Conservation (phyloP, 495 filamentous ascomycete species). For the Letharia columbiana region DNA sequence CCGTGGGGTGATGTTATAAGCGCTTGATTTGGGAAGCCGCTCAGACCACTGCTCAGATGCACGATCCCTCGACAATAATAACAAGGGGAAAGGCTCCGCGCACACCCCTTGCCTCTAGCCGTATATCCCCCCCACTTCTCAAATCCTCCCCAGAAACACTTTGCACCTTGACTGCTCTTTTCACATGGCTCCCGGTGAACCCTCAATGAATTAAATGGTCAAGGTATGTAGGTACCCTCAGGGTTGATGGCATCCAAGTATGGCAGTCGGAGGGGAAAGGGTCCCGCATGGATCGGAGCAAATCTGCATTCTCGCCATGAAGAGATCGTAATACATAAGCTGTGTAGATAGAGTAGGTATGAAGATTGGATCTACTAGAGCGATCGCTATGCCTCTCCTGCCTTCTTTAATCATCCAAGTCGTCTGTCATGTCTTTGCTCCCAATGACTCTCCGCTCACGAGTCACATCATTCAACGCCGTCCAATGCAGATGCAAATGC, state of each 20-base stretch:
- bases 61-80: background rate
- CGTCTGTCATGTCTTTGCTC: background rate
- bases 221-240: background rate
- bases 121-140: background rate
- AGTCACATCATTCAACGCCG: background rate
- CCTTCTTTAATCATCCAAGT: background rate
- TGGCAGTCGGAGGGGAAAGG: background rate
- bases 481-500: constrained; percentile 4
- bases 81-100: background rate
- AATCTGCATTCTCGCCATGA: background rate
- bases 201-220: background rate
- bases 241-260: background rate
- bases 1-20: background rate
- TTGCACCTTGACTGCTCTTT: background rate
- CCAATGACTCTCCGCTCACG: background rate
- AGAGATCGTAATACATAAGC: background rate
- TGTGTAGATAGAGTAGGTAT: background rate
- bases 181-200: background rate
- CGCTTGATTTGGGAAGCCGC: background rate
- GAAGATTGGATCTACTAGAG: background rate
- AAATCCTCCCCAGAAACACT: background rate
- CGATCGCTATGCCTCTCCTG: constrained; percentile 6
- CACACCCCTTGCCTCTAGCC: background rate
- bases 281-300: background rate
- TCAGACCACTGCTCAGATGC: background rate